These are phyloP conservation scores for Marsdenia floribunda DNA, from an alignment of 257 asterid species.

Conservation along the genomic window DNA sequence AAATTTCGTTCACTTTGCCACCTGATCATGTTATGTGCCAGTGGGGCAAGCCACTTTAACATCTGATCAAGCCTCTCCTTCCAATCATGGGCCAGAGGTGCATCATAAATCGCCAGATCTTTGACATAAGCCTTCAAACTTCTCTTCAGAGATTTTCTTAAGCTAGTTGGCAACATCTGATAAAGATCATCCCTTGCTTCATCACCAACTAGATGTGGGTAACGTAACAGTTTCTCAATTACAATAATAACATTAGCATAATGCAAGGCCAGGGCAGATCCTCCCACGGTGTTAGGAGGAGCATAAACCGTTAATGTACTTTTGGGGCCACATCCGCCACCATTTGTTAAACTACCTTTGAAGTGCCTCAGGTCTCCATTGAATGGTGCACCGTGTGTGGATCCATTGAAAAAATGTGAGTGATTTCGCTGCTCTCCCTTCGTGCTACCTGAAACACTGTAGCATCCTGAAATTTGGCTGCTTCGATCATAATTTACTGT, in stretches of 20 bases:
- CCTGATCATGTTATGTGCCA: conserved; percentile 87
- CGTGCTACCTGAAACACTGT: conserved; percentile 36
- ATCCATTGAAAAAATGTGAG: conserved; percentile 24
- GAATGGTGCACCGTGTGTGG: conserved; percentile 21
- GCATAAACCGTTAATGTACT: conserved; percentile 39
- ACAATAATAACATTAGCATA: conserved; percentile 82
- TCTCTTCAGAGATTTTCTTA: conserved; percentile 54
- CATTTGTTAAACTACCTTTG: conserved; percentile 15
- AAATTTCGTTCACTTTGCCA: conserved; percentile 93
- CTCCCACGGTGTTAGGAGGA: conserved; percentile 70
- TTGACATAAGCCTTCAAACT: conserved; percentile 50
- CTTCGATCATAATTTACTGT: conserved; percentile 43
- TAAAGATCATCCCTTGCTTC: conserved; percentile 91
- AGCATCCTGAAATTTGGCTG: conserved; percentile 53
- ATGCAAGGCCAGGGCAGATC: conserved; percentile 80
- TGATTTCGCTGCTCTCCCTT: conserved; percentile 33
- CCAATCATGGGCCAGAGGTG: conserved; percentile 88
- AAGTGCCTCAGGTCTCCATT: conserved; percentile 26
- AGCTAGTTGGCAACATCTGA: conserved; percentile 87
- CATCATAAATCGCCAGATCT: conserved; percentile 70
- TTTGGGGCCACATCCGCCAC: conserved; percentile 37
- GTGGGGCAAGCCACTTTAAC: conserved; percentile 69
- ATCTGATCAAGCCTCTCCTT: conserved; percentile 50
- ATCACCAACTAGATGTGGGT: conserved; percentile 88
- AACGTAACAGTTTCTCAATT: conserved; percentile 65